phyloP scores from a whole-genome alignment of 2,329 filamentous ascomycete genomes.

The Exophiala viscosa region DNA sequence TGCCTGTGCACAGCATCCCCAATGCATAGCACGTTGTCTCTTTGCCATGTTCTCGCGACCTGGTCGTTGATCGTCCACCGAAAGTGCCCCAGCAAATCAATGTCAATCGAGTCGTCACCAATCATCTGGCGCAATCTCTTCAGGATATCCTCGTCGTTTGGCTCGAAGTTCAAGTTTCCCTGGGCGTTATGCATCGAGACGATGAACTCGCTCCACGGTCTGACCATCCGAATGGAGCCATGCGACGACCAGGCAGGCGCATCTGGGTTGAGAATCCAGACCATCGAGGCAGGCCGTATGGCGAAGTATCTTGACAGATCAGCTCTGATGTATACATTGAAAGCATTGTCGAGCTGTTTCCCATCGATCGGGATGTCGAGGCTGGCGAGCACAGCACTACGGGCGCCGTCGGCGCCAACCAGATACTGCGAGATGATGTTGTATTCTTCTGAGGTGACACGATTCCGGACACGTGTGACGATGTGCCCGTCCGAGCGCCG shows the following conservation, averaged over 20 bases:
- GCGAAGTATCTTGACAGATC: conserved; percentile 1
- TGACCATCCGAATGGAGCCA: conserved; percentile 1
- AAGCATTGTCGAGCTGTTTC: background rate
- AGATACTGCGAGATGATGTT: conserved; percentile 1
- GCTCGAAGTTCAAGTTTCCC: background rate
- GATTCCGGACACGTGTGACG: background rate
- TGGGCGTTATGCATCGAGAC: background rate
- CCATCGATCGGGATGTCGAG: background rate
- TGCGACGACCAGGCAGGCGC: conserved; percentile 1
- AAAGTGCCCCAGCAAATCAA: conserved; percentile 1
- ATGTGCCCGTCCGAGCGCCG: background rate
- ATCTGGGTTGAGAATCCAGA: conserved; percentile 1
- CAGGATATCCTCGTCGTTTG: background rate
- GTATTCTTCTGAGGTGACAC: background rate
- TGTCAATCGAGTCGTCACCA: background rate
- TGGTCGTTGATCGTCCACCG: conserved; percentile 4
- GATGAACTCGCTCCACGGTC: conserved; percentile 3
- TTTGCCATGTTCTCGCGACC: background rate
- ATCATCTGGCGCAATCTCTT: background rate
- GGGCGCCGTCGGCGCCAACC: conserved; percentile 15
- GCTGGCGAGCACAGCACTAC: background rate
- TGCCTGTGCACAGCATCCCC: conserved; percentile 36
- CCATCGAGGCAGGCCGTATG: background rate
- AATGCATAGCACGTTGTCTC: conserved; percentile 9
- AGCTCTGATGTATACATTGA: conserved; percentile 2